Conservation (phyloP, 805 yeast species). For the Kockiozyma suomiensis region DNA sequence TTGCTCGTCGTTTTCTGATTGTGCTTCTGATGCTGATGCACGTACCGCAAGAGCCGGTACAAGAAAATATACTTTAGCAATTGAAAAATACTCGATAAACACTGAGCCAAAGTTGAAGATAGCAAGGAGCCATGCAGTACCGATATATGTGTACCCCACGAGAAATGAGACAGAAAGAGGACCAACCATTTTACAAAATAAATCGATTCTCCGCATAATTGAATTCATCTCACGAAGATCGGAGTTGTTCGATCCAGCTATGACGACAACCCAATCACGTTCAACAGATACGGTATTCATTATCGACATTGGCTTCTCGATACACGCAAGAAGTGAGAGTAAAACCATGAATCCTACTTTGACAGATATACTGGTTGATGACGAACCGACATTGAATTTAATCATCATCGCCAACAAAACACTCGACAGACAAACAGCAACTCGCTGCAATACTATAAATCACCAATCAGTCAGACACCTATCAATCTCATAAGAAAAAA, state of each 20-base stretch:
- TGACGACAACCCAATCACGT: slow-evolving; percentile 49
- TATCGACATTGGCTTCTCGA: slow-evolving; percentile 43
- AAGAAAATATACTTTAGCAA: slow-evolving; percentile 42
- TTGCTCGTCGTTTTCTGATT: slow-evolving; percentile 5
- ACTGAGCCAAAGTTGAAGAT: slow-evolving; percentile 40
- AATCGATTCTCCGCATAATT: slow-evolving; percentile 46
- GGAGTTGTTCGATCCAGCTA: slow-evolving; percentile 38
- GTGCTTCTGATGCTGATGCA: background rate
- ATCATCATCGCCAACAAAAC: slow-evolving; percentile 34
- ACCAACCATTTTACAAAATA: slow-evolving; percentile 46
- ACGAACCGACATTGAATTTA: slow-evolving; percentile 1
- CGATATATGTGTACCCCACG: slow-evolving; percentile 36
- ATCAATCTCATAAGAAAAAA: background rate
- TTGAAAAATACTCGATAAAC: slow-evolving; percentile 43
- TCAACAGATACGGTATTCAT: slow-evolving; percentile 47
- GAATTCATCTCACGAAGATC: slow-evolving; percentile 42
- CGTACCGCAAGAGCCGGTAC: slow-evolving; percentile 40
- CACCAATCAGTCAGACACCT: background rate
- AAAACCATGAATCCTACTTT: slow-evolving; percentile 24
- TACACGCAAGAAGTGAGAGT: slow-evolving; percentile 42
- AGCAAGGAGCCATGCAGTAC: slow-evolving; percentile 41
- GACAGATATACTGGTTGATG: background rate
- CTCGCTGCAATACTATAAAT: slow-evolving; percentile 37
- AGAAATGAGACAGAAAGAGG: slow-evolving; percentile 46
- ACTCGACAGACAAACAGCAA: slow-evolving; percentile 41